Conservation (phyloP, 441 rosid species). For the Codiaeum variegatum region DNA sequence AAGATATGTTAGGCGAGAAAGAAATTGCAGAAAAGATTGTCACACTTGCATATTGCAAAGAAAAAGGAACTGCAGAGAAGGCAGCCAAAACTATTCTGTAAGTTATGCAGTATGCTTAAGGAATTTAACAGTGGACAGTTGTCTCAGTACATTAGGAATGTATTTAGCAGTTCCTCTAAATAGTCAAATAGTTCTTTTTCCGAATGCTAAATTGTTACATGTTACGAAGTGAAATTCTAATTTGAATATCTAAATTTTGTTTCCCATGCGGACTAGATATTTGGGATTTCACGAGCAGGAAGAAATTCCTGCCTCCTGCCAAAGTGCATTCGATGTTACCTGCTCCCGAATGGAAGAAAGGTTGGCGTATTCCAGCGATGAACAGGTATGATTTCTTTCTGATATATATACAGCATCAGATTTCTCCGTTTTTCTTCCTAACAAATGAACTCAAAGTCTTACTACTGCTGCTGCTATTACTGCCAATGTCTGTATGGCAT, state of each 20-base stretch:
- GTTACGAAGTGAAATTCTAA: background rate
- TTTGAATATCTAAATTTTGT: conserved; percentile 14
- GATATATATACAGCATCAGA: background rate
- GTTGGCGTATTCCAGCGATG: conserved; percentile 61
- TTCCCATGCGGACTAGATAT: conserved; percentile 42
- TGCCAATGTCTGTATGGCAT: background rate
- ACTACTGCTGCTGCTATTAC: background rate
- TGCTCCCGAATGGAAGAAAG: conserved; percentile 83
- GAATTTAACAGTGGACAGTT: background rate
- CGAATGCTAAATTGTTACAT: background rate
- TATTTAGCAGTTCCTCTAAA: background rate
- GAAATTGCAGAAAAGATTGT: conserved; percentile 51
- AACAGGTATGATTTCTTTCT: conserved; percentile 50
- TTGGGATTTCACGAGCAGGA: conserved; percentile 63
- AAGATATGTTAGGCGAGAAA: conserved; percentile 43
- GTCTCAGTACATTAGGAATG: background rate
- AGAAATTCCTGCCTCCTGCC: conserved; percentile 63
- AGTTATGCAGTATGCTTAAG: conserved; percentile 19
- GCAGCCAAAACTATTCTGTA: conserved; percentile 75
- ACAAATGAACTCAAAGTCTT: too few relatives aligned
- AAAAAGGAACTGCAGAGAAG: conserved; percentile 46
- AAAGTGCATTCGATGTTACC: conserved; percentile 58
- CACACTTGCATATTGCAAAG: conserved; percentile 60
- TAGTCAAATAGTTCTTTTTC: background rate
- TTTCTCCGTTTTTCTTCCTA: background rate